Percentiles rank a stretch among this genome's conserved stretches.
Evolutionary conservation across 2,329 filamentous ascomycete species (phyloP).

Genomic region (Neobulgaria alba): DNA sequence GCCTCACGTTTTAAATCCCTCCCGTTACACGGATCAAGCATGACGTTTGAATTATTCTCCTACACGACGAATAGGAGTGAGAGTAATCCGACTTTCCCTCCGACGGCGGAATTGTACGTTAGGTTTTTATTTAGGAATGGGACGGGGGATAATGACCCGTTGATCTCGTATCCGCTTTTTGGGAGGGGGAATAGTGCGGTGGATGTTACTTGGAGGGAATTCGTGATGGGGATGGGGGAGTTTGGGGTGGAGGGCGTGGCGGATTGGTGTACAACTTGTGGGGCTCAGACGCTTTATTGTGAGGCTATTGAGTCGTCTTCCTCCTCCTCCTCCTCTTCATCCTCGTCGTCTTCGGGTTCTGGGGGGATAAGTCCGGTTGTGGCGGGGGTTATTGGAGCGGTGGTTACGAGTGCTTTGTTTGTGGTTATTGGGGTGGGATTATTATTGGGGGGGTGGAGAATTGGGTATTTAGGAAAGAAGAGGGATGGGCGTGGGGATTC

Average conservation of each 20-base stretch:
- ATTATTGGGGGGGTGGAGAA: constrained; percentile 20
- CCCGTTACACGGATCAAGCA: constrained; percentile 63
- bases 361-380: constrained; percentile 13
- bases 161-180: constrained; percentile 28
- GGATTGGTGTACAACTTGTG: constrained; percentile 25
- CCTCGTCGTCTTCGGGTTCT: not conserved
- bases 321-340: not conserved
- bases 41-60: constrained; percentile 62
- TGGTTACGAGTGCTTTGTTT: constrained; percentile 16
- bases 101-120: constrained; percentile 35
- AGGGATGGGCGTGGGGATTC: not conserved
- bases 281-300: constrained; percentile 20
- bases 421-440: constrained; percentile 11
- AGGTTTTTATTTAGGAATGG: constrained; percentile 49
- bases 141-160: constrained; percentile 27
- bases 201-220: constrained; percentile 26
- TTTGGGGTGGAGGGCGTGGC: constrained; percentile 17
- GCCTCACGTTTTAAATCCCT: constrained; percentile 41
- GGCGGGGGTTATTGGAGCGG: constrained; percentile 26
- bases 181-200: constrained; percentile 18
- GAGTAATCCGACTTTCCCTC: constrained; percentile 10
- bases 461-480: constrained; percentile 11
- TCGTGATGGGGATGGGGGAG: constrained; percentile 16
- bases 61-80: constrained; percentile 29
- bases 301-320: constrained; percentile 9